These are phyloP conservation scores for Diaporthe batatas DNA, from an alignment of 2,329 filamentous ascomycete genomes.

Conservation along the genomic window DNA sequence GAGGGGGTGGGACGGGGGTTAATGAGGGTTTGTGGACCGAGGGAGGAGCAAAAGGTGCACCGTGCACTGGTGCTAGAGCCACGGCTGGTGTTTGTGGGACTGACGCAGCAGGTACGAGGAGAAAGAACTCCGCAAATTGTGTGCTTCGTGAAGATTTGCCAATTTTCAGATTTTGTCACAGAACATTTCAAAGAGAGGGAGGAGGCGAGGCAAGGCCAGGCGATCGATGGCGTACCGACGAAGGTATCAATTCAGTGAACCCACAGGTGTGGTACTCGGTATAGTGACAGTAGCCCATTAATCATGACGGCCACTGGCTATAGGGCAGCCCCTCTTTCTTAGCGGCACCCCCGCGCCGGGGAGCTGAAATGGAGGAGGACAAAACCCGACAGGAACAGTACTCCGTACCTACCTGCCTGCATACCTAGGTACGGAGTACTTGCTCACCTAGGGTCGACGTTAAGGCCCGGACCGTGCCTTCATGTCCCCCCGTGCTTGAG, in stretches of 20 bases:
- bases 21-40: conserved; percentile 13
- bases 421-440: too few species aligned
- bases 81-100: background rate
- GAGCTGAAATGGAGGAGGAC: conserved; percentile 19
- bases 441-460: background rate
- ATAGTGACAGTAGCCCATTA: too few species aligned
- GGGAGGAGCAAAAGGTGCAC: background rate
- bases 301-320: background rate
- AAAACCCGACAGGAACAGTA: conserved; percentile 8
- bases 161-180: background rate
- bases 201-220: background rate
- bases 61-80: conserved; percentile 24
- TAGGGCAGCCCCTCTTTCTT: conserved; percentile 32
- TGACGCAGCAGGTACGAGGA: background rate
- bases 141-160: background rate
- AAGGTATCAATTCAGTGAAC: background rate
- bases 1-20: background rate
- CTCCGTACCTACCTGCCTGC: too few species aligned
- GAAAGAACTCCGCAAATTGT: background rate
- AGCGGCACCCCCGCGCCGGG: conserved; percentile 30
- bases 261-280: background rate
- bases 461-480: conserved; percentile 25
- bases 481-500: background rate
- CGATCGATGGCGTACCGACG: background rate
- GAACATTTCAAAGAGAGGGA: background rate